Percentiles rank a stretch among this genome's conserved stretches.
Conservation (phyloP, 2,329 filamentous ascomycete species). For the Monosporascus sp. region DNA sequence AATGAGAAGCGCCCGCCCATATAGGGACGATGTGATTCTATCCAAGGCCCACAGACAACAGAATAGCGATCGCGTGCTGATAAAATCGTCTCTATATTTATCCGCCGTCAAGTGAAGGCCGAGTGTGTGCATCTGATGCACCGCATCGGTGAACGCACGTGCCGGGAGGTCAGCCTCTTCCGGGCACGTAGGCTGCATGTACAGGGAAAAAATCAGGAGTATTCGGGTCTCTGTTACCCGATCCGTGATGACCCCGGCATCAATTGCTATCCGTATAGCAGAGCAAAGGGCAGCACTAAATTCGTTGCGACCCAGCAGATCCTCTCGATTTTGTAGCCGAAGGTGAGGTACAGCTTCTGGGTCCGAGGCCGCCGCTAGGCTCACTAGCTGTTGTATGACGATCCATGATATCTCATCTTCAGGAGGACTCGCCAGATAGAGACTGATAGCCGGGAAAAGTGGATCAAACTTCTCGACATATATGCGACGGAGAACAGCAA, state of each 20-base stretch:
- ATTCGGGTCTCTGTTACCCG: conserved; percentile 51
- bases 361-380: conserved; percentile 49
- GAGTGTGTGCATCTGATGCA: conserved; percentile 53
- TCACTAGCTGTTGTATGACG: conserved; percentile 49
- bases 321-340: conserved; percentile 34
- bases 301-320: conserved; percentile 35
- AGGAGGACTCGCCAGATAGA: conserved; percentile 10
- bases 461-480: conserved; percentile 51
- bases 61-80: conserved; percentile 42
- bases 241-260: conserved; percentile 49
- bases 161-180: conserved; percentile 52
- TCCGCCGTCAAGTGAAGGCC: conserved; percentile 45
- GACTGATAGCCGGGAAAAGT: conserved; percentile 47
- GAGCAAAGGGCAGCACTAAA: conserved; percentile 45
- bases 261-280: conserved; percentile 43
- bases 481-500: conserved; percentile 37
- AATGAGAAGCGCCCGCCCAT: conserved; percentile 54
- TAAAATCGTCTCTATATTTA: conserved; percentile 28
- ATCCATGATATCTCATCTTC: conserved; percentile 30
- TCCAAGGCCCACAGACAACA: conserved; percentile 59
- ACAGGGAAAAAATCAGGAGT: conserved; percentile 51
- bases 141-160: conserved; percentile 46
- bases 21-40: conserved; percentile 53
- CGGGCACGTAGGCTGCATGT: conserved; percentile 48
- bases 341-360: conserved; percentile 40